Evolutionary conservation across 129 eudicot genomes (phyloP).

Genomic region (Artemisia argyi): DNA sequence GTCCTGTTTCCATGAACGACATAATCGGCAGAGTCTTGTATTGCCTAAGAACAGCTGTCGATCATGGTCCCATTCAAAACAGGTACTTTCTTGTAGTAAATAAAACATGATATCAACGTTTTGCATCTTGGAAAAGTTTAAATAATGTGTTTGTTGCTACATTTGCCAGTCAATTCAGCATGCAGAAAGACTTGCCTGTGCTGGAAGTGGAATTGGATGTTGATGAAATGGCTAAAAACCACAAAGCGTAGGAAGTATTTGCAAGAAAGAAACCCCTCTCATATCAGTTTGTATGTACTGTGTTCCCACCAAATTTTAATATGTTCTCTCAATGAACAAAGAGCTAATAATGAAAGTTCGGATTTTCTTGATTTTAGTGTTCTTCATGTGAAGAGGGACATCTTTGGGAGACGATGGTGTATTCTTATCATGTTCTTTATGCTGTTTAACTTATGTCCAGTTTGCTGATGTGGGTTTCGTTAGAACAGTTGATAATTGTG

Average conservation of each 20-base stretch:
- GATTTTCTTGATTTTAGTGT: slow-evolving; percentile 28
- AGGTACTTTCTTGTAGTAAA: slow-evolving; percentile 48
- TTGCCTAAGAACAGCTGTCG: slow-evolving; percentile 81
- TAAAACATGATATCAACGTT: not conserved
- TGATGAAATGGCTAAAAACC: slow-evolving; percentile 87
- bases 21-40: slow-evolving; percentile 90
- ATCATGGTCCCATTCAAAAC: slow-evolving; percentile 92
- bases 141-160: slow-evolving; percentile 3
- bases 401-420: slow-evolving; percentile 26
- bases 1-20: slow-evolving; percentile 80
- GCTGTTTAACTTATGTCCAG: slow-evolving; percentile 17
- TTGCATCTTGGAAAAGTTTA: not conserved
- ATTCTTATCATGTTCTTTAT: slow-evolving; percentile 31
- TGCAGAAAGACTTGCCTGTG: slow-evolving; percentile 67
- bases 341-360: slow-evolving; percentile 36
- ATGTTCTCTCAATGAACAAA: slow-evolving; percentile 24
- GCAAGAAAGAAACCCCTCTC: slow-evolving; percentile 19
- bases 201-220: slow-evolving; percentile 91
- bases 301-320: slow-evolving; percentile 22
- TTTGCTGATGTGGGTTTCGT: slow-evolving; percentile 18
- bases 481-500: slow-evolving; percentile 20
- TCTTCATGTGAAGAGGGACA: slow-evolving; percentile 34
- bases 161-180: slow-evolving; percentile 60
- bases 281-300: slow-evolving; percentile 38
- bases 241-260: slow-evolving; percentile 47